Percentiles rank a stretch among this genome's conserved stretches.
phyloP scores from a whole-genome alignment of 768 basidiomycete species.

The Tricholoma saponaceum region DNA sequence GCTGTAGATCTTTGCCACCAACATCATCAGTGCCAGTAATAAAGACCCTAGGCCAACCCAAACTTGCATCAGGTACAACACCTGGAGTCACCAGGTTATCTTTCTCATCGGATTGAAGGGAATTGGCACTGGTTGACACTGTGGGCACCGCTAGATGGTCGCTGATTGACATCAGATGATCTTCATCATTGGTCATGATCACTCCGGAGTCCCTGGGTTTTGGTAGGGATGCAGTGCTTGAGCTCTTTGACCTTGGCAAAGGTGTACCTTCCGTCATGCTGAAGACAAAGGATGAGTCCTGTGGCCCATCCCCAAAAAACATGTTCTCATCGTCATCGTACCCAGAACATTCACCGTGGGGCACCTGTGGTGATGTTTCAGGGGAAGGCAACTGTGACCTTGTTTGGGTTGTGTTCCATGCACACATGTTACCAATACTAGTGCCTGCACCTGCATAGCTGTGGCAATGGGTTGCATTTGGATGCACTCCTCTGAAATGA shows the following conservation, averaged over 20 bases:
- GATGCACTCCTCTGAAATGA: conserved; percentile 18
- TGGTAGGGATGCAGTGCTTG: conserved; percentile 35
- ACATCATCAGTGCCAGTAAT: conserved; percentile 39
- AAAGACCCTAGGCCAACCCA: conserved; percentile 61
- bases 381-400: conserved; percentile 41
- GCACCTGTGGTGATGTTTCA: conserved; percentile 41
- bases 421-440: conserved; percentile 20
- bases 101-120: conserved; percentile 52
- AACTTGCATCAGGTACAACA: conserved; percentile 43
- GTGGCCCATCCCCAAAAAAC: conserved; percentile 46
- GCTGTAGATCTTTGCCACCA: neutral
- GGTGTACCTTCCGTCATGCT: conserved; percentile 55
- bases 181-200: conserved; percentile 55
- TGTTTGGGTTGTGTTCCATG: conserved; percentile 40
- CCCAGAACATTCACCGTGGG: conserved; percentile 16
- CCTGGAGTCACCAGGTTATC: conserved; percentile 73
- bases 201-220: conserved; percentile 68
- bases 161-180: conserved; percentile 17
- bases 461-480: conserved; percentile 46
- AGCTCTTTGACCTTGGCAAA: conserved; percentile 42
- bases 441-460: conserved; percentile 56
- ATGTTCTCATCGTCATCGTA: conserved; percentile 45
- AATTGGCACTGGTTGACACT: conserved; percentile 61
- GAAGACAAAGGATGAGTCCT: conserved; percentile 52
- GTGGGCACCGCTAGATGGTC: conserved; percentile 38